Evolutionary conservation across 2,329 filamentous ascomycete species (phyloP).

Genomic region (Penicillium concentricum): DNA sequence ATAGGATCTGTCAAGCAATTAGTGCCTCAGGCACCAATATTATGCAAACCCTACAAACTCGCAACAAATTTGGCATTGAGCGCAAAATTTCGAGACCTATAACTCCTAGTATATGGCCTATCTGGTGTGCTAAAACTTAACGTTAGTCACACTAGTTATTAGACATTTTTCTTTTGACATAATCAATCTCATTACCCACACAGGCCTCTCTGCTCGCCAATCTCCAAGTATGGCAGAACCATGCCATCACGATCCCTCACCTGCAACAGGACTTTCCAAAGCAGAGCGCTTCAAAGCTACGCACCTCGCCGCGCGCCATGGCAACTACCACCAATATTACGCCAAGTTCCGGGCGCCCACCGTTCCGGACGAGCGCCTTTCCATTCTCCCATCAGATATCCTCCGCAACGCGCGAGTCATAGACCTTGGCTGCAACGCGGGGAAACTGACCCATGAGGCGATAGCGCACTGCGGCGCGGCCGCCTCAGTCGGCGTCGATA

Average conservation of each 20-base stretch:
- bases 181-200: constrained; percentile 10
- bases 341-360: constrained; percentile 24
- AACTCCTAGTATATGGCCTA: constrained; percentile 8
- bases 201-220: constrained; percentile 5
- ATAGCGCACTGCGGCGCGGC: constrained; percentile 23
- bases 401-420: constrained; percentile 24
- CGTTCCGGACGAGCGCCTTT: constrained; percentile 25
- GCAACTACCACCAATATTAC: constrained; percentile 29
- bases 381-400: constrained; percentile 24
- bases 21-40: neutral
- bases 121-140: constrained; percentile 10
- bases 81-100: constrained; percentile 10
- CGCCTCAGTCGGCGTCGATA: constrained; percentile 25
- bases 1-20: neutral
- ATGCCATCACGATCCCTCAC: constrained; percentile 5
- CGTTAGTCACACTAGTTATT: constrained; percentile 3
- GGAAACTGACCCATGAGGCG: constrained; percentile 25
- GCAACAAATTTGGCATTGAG: neutral
- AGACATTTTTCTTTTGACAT: neutral
- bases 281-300: constrained; percentile 30
- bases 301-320: constrained; percentile 26
- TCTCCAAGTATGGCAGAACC: constrained; percentile 21
- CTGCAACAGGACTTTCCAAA: constrained; percentile 22
- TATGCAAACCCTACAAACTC: constrained; percentile 11
- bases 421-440: constrained; percentile 27